A percentile compares a stretch with the other conserved stretches of the same genome.
Conservation (phyloP, 2,329 filamentous ascomycete genomes). For the Coniochaeta sp. region DNA sequence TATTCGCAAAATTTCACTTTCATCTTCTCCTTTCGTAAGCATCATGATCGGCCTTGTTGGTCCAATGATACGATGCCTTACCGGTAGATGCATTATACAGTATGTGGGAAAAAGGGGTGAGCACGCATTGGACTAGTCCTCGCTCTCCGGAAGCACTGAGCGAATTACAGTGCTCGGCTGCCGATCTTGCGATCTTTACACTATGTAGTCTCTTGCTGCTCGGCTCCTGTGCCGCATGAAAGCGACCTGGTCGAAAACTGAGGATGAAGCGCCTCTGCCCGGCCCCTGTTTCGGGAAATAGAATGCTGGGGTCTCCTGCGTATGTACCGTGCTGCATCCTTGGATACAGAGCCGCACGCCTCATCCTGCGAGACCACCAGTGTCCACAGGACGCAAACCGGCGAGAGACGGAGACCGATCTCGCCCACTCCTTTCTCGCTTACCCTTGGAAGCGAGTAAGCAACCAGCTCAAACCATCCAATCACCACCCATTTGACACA, state of each 20-base stretch:
- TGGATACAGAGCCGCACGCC: neutral
- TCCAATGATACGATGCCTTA: neutral
- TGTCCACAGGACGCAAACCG: neutral
- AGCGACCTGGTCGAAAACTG: neutral
- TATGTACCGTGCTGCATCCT: neutral
- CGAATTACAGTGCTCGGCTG: neutral
- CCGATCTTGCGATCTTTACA: no score
- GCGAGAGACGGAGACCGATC: neutral
- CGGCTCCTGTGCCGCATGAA: neutral
- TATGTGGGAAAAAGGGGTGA: neutral
- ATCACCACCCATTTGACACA: neutral
- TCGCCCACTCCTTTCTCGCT: no score
- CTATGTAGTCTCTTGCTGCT: neutral
- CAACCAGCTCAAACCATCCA: neutral
- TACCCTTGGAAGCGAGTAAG: neutral
- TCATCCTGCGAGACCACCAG: neutral
- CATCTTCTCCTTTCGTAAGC: neutral
- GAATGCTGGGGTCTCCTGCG: neutral
- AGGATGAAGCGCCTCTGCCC: neutral
- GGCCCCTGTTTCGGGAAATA: neutral
- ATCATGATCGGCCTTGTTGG: neutral
- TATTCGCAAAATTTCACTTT: neutral
- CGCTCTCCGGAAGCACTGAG: neutral
- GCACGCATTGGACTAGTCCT: neutral
- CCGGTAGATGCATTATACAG: neutral